phyloP scores from a whole-genome alignment of 2,329 filamentous ascomycete species.

The Balansia obtecta region DNA sequence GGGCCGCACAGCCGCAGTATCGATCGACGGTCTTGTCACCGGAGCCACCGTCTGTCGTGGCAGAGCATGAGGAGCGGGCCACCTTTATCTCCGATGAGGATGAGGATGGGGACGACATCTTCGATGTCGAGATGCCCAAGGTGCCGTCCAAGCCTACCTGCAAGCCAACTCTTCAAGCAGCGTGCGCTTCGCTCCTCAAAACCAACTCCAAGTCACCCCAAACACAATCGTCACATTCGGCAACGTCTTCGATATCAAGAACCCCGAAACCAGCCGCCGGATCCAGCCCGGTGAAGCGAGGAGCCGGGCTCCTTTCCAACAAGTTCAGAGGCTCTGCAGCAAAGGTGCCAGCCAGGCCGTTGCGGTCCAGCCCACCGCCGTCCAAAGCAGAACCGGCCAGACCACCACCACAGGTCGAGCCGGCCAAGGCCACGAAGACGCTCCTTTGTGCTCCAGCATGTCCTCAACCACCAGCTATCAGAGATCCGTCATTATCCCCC shows the following conservation, averaged over 20 bases:
- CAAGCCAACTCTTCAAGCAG: slow-evolving; percentile 5
- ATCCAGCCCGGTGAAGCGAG: not conserved
- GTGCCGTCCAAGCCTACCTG: not conserved
- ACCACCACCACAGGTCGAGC: not conserved
- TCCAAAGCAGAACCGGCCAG: not conserved
- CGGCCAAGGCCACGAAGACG: not conserved
- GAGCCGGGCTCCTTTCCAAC: slow-evolving; percentile 6
- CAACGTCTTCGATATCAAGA: not conserved
- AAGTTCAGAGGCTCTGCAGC: slow-evolving; percentile 4
- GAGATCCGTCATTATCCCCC: not conserved
- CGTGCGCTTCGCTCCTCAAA: not conserved
- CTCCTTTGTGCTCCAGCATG: not conserved
- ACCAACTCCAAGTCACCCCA: not conserved
- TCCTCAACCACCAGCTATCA: not conserved
- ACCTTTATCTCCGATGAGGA: slow-evolving; percentile 30
- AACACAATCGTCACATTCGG: not conserved
- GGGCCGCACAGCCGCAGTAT: slow-evolving; percentile 26
- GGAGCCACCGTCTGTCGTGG: slow-evolving; percentile 12
- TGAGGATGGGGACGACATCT: slow-evolving; percentile 10
- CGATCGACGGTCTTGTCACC: slow-evolving; percentile 13
- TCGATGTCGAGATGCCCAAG: slow-evolving; percentile 2
- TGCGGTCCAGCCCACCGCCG: not conserved
- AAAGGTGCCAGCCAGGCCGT: not conserved
- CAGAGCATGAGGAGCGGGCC: slow-evolving; percentile 22
- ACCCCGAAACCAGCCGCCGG: not conserved